phyloP scores from a whole-genome alignment of 73 alveolate genomes.

The Paramecium sonneborni region DNA sequence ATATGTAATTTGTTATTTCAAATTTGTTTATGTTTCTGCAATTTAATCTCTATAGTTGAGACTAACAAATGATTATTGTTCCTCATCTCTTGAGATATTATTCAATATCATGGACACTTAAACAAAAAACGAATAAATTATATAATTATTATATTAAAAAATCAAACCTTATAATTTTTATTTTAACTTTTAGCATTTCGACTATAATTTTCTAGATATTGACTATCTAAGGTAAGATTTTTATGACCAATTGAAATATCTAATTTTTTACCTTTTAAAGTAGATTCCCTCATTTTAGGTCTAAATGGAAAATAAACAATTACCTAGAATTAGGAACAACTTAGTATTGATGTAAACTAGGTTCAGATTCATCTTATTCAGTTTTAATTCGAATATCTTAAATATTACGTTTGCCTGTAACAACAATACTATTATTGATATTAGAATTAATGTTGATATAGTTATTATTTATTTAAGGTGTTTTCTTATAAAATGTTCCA shows the following conservation, averaged over 20 bases:
- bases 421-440: conserved; percentile 29
- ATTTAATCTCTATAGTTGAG: background rate
- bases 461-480: conserved; percentile 30
- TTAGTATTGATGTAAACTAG: background rate
- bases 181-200: conserved; percentile 45
- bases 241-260: conserved; percentile 21
- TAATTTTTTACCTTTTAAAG: conserved; percentile 14
- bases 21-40: background rate
- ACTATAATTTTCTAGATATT: background rate
- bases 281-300: conserved; percentile 46
- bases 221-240: conserved; percentile 23
- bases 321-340: conserved; percentile 55
- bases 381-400: conserved; percentile 45
- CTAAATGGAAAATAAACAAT: background rate
- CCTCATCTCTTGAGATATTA: background rate
- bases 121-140: background rate
- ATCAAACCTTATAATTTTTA: conserved; percentile 43
- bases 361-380: conserved; percentile 47
- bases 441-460: conserved; percentile 30
- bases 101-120: background rate
- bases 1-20: background rate
- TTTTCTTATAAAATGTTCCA: background rate
- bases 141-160: background rate
- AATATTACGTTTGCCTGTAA: conserved; percentile 2
- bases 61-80: background rate